phyloP scores from a whole-genome alignment of 2,329 filamentous ascomycete genomes.

The Aspergillus sojae region DNA sequence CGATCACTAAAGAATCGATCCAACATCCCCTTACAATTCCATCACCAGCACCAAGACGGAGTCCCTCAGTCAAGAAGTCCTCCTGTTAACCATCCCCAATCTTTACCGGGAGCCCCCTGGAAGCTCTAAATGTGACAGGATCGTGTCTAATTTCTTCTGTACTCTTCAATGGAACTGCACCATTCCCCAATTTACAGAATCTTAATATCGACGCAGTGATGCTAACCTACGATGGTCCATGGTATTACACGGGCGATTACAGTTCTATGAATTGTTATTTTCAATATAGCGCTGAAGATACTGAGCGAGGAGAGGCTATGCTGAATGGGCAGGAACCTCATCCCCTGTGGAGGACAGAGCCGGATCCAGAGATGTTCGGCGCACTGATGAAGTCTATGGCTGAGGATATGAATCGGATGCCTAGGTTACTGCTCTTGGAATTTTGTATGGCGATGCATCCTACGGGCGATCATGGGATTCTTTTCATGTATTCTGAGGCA shows the following conservation, averaged over 20 bases:
- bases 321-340: background rate
- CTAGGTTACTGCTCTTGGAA: background rate
- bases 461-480: background rate
- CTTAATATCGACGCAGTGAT: background rate
- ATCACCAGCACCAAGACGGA: background rate
- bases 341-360: background rate
- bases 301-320: background rate
- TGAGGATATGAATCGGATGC: background rate
- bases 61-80: conserved; percentile 7
- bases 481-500: background rate
- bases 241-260: conserved; percentile 6
- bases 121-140: background rate
- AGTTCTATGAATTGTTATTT: background rate
- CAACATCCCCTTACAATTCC: too few relatives aligned
- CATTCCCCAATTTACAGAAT: background rate
- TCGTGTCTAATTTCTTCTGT: background rate
- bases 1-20: too few relatives aligned
- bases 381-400: background rate
- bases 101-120: background rate
- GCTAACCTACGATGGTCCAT: conserved; percentile 6
- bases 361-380: conserved; percentile 1
- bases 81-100: conserved; percentile 2
- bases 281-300: background rate
- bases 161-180: background rate
- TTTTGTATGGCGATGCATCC: background rate